Percentiles rank a stretch among this genome's conserved stretches.
phyloP scores from a whole-genome alignment of 805 yeast species.

The Barnettozyma californica region DNA sequence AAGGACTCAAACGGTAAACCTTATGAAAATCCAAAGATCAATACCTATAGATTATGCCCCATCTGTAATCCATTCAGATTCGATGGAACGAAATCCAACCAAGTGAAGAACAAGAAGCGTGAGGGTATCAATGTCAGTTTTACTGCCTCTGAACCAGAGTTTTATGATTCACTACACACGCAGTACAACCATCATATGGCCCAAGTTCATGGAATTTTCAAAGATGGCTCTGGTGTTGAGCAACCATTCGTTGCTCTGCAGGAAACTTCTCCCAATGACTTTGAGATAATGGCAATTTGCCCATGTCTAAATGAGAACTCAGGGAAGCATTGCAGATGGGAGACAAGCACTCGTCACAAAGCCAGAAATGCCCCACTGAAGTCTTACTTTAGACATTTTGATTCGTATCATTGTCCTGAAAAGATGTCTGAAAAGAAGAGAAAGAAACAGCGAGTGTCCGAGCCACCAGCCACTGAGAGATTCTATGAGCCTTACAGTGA shows the following conservation, averaged over 20 bases:
- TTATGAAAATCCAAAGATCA: slow-evolving; percentile 7
- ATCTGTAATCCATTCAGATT: slow-evolving; percentile 12
- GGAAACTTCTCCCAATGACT: background rate
- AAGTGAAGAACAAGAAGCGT: background rate
- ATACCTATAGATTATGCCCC: slow-evolving; percentile 15
- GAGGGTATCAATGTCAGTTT: slow-evolving; percentile 2
- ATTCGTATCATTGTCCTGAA: background rate
- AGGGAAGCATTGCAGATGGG: slow-evolving; percentile 4
- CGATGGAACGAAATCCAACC: background rate
- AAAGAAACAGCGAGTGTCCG: background rate
- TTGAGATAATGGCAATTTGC: slow-evolving; percentile 1
- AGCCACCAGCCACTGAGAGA: background rate
- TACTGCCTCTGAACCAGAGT: slow-evolving; percentile 5
- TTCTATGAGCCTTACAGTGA: background rate
- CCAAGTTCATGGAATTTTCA: slow-evolving; percentile 12
- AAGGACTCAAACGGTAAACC: slow-evolving; percentile 9
- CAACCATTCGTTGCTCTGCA: slow-evolving; percentile 2
- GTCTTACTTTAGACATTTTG: slow-evolving; percentile 5
- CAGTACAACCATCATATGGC: slow-evolving; percentile 14
- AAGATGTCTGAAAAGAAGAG: background rate
- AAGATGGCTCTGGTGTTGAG: background rate
- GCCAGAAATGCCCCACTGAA: slow-evolving; percentile 4
- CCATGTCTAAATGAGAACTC: background rate
- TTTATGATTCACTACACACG: slow-evolving; percentile 13
- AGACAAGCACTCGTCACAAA: background rate